A percentile compares a stretch with the other conserved stretches of the same genome.
These are phyloP conservation scores for Rehmannia glutinosa DNA, from an alignment of 257 asterid genomes.

Conservation along the genomic window DNA sequence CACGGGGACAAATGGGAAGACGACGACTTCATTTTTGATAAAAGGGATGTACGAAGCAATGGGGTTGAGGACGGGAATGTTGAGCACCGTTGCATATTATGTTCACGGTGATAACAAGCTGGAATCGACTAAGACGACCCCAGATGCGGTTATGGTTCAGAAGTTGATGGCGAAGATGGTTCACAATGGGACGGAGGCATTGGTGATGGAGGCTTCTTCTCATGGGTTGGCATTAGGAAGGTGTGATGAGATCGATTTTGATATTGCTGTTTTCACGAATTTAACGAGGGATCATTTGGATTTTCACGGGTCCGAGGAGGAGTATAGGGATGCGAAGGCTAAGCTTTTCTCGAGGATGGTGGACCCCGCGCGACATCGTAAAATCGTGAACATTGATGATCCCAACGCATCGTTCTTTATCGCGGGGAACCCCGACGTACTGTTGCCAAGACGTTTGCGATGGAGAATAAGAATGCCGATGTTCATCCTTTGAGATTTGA, in stretches of 20 bases:
- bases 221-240: constrained; percentile 55
- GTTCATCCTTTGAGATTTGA: constrained; percentile 80
- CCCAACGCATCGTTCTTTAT: constrained; percentile 68
- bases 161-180: constrained; percentile 88
- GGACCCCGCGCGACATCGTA: constrained; percentile 73
- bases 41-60: constrained; percentile 91
- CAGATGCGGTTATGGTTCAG: constrained; percentile 80
- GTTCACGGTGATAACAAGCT: constrained; percentile 81
- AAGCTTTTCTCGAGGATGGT: constrained; percentile 79
- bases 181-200: constrained; percentile 83
- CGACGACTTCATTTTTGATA: constrained; percentile 57
- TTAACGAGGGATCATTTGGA: constrained; percentile 67
- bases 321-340: constrained; percentile 57
- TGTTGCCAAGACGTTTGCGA: constrained; percentile 72
- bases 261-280: constrained; percentile 83
- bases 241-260: constrained; percentile 83
- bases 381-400: constrained; percentile 83
- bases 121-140: constrained; percentile 42
- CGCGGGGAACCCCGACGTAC: constrained; percentile 70
- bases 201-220: constrained; percentile 89
- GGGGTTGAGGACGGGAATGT: constrained; percentile 93
- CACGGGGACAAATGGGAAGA: constrained; percentile 81
- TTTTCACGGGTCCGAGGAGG: constrained; percentile 68
- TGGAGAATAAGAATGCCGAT: constrained; percentile 87
- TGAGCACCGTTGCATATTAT: constrained; percentile 68